Base-by-base conservation (phyloP, 2,329 filamentous ascomycete species). In the Aureobasidium melanogenum region DNA sequence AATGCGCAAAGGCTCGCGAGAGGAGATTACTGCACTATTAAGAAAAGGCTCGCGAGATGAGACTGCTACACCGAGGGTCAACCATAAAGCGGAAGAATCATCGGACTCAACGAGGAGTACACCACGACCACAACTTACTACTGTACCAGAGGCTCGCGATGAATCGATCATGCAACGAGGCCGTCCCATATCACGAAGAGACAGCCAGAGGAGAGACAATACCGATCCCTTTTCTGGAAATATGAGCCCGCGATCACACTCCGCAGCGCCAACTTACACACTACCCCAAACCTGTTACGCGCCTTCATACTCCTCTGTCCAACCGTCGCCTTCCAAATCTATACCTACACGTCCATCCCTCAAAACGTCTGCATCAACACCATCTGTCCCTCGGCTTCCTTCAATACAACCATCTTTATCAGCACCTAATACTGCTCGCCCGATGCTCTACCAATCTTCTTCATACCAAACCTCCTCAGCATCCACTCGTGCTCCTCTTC, bases 131-230 rank as follows among this genome's bases (percentile, higher is more conserved):
- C 54, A 57, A 47, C 41, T 57, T 15, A 47, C 54, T 2, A 41
- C 54, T 1, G 54, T 57, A 14, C 54, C 54, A 2, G 54, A 57
- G 22, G 38, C 14, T 19, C 54, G 54, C 39, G 54, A 57, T 6
- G 54, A 57, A 28, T 57, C 54, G 1, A 57, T 46, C 30, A 57
- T 57, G 54, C 41, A 57, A 10, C 41, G 54, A 24, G 54, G 54
- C 1, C 54, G 54, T 5, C 54, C 54, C 2, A 22, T 47, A 24
- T 46, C 39, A 36, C 41, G 54, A 36, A 41, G 39, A 46, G 52
- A 56, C 52, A 56, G 52, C 39, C 47, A 57, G 34, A 28, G 54
- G 36, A 32, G 41, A 26, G 19, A 28, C 10, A 44, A n/a, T 9
- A 10, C n/a, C 38, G 52, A 56, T 9, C 38, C 39, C n/a, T 47